A percentile compares a stretch with the other conserved stretches of the same genome.
Evolutionary conservation across 768 basidiomycete species (phyloP).

Genomic region (Lentinula sp.): DNA sequence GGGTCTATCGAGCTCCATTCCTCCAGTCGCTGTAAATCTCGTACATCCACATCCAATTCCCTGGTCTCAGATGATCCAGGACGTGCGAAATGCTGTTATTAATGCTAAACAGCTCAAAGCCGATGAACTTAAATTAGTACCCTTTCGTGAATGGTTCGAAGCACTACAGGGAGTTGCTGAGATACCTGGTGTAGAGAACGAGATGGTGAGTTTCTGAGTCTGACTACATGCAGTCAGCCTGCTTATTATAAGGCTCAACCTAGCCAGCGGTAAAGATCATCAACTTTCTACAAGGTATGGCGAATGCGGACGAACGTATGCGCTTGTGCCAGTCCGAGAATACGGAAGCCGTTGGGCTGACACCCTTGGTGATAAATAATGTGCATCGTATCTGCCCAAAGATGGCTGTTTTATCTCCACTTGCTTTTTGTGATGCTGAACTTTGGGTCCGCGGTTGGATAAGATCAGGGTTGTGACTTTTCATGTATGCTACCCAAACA

Average conservation of each 20-base stretch:
- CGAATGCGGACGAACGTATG: constrained; percentile 11
- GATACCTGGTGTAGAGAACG: not conserved
- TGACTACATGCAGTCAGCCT: not conserved
- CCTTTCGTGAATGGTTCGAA: constrained; percentile 28
- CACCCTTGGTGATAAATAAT: not conserved
- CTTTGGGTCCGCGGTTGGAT: constrained; percentile 1
- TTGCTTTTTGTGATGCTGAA: not conserved
- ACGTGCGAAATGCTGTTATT: constrained; percentile 15
- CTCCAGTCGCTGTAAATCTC: constrained; percentile 24
- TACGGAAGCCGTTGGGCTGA: constrained; percentile 1
- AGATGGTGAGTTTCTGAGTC: not conserved
- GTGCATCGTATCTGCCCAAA: not conserved
- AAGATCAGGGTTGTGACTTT: not conserved
- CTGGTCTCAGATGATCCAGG: constrained; percentile 24
- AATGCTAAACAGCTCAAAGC: constrained; percentile 1
- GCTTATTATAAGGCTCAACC: not conserved
- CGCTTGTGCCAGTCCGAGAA: not conserved
- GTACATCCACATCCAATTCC: constrained; percentile 28
- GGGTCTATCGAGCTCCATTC: constrained; percentile 12
- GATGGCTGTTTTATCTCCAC: not conserved
- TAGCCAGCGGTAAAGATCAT: constrained; percentile 29
- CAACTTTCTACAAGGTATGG: constrained; percentile 22
- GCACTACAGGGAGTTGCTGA: constrained; percentile 16
- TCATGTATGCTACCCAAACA: too few species aligned
- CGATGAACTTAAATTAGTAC: constrained; percentile 21